phyloP scores from a whole-genome alignment of 2,329 filamentous ascomycete genomes.

The Pseudogymnoascus sp. region DNA sequence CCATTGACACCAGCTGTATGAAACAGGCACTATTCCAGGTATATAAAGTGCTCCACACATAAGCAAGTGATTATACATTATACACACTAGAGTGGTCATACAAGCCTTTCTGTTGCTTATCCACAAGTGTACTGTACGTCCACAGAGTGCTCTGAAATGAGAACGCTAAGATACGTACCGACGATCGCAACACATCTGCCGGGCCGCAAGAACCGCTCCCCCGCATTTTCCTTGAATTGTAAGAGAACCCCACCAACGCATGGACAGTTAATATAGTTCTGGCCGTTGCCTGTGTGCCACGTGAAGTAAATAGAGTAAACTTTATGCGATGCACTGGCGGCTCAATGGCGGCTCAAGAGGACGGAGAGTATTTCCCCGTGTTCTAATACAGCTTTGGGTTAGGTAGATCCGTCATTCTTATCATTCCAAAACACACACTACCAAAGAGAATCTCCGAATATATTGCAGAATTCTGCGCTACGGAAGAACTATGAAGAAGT shows the following conservation, averaged over 20 bases:
- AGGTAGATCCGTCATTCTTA: neutral
- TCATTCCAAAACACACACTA: constrained; percentile 1
- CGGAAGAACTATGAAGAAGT: neutral
- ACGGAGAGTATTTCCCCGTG: neutral
- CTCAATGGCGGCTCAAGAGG: neutral
- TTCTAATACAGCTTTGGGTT: neutral
- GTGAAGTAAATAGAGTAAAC: constrained; percentile 3
- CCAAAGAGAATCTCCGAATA: neutral
- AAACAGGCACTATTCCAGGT: neutral
- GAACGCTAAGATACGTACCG: neutral
- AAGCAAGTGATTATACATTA: neutral
- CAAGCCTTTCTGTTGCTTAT: neutral
- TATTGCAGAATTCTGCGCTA: neutral
- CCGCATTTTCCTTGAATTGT: neutral
- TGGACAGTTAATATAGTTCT: neutral
- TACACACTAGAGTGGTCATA: neutral
- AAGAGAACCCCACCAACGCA: neutral
- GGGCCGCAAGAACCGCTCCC: neutral
- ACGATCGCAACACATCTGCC: neutral
- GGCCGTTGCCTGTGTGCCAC: neutral
- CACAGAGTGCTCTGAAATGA: neutral
- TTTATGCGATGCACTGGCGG: neutral
- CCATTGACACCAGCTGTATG: neutral
- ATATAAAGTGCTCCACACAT: neutral
- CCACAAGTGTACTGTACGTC: neutral